phyloP scores from a whole-genome alignment of 164 flowering plant genomes.

The Stephania cephalantha region DNA sequence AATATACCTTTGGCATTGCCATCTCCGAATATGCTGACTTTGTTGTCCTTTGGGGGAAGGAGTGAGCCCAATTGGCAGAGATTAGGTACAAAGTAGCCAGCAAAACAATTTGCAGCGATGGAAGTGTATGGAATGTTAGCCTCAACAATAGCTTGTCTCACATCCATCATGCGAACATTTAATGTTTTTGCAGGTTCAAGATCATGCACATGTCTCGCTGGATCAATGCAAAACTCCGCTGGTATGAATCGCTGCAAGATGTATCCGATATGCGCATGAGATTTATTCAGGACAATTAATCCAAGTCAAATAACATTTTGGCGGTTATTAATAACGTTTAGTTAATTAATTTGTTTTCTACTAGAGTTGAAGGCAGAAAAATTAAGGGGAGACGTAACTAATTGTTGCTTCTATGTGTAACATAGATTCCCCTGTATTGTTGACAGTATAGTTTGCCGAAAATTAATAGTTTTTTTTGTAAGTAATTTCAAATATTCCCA shows the following conservation, averaged over 20 bases:
- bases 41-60: slow-evolving; percentile 24
- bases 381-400: too few relatives aligned
- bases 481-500: too few relatives aligned
- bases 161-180: slow-evolving; percentile 12
- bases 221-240: slow-evolving; percentile 33
- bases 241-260: slow-evolving; percentile 20
- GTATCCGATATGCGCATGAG: too few relatives aligned
- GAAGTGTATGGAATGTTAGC: slow-evolving; percentile 20
- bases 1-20: slow-evolving; percentile 8
- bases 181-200: slow-evolving; percentile 14
- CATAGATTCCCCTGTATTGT: too few relatives aligned
- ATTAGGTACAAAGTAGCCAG: slow-evolving; percentile 12
- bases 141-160: slow-evolving; percentile 21
- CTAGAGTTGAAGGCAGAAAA: too few relatives aligned
- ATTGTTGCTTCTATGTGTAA: too few relatives aligned
- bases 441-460: too few relatives aligned
- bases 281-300: too few relatives aligned
- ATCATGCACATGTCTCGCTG: slow-evolving; percentile 25
- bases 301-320: too few relatives aligned
- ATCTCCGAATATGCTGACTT: slow-evolving; percentile 23
- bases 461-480: too few relatives aligned
- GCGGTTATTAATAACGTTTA: too few relatives aligned
- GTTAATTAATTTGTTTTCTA: too few relatives aligned
- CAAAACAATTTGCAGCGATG: slow-evolving; percentile 19
- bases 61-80: slow-evolving; percentile 21